Evolutionary conservation across 257 asterid genomes (phyloP), one percentile per base, ranked within the genome.

Genomic region (Solanum arcanum): DNA sequence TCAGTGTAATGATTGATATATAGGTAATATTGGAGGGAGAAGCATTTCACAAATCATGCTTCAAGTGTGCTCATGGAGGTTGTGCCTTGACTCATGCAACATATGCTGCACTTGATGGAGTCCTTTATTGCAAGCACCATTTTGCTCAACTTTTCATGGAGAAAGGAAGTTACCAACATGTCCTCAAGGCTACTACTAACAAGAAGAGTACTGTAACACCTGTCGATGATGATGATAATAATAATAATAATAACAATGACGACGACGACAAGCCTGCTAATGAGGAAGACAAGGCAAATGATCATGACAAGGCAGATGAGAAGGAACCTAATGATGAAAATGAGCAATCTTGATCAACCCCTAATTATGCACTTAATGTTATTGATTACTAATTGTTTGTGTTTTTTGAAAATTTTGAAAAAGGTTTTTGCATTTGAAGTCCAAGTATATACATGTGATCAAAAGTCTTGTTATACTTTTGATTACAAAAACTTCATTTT

Each of bases 51-150:
- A 95, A 94, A 86, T 89, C 96, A 41, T 96, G 99, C 91, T 96
- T 96, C 90, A 90, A 92, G 86, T 96, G 99, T 87, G 98, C 99
- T 4, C 99, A 95, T 76, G 98, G 99, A 25, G 98, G 98, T 12
- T 96, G 99, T 88, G 87, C 90, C 5, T 90, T 96, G 1, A 94
- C 98, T 23, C 94, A 95, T 66, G 94, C 98, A 49, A 89, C 93
- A 1, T 96, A 95, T 46, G 99, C 99, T 1, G 97, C 99, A 4
- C 88, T 96, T 86, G 99, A 95, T 44, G 98, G 98, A 4, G 90
- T 93, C 70, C 94, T 96, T 68, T 95, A 96, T 86, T 96, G 99
- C 94, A 96, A 95, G 89, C 95, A 94, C 74, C 99, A 96, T 88
- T 96, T 96, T 74, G 91, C 95, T 12, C 99, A 96, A 75, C 94